phyloP scores from a whole-genome alignment of 2,329 filamentous ascomycete species.

The Epicoccum nigrum region DNA sequence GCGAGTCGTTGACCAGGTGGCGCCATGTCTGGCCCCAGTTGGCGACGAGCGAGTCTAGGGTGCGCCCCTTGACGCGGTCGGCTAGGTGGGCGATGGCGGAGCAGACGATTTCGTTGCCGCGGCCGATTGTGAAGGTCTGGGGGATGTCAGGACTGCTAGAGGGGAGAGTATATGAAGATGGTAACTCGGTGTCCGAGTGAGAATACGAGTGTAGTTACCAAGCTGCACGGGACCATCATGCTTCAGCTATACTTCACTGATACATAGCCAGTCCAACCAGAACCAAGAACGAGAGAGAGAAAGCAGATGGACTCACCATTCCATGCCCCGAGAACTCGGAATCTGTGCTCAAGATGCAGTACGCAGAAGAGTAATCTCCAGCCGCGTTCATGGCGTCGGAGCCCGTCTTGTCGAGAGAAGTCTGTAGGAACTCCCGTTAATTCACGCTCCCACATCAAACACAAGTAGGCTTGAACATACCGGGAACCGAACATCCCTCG shows the following conservation, averaged over 20 bases:
- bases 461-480: conserved; percentile 43
- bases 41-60: conserved; percentile 75
- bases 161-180: no score
- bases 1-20: conserved; percentile 87
- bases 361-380: conserved; percentile 91
- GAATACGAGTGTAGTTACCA: no score
- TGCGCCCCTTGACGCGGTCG: conserved; percentile 75
- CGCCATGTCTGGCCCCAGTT: conserved; percentile 92
- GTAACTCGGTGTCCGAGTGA: no score
- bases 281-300: no score
- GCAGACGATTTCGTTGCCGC: conserved; percentile 92
- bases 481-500: conserved; percentile 58
- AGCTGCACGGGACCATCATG: no score
- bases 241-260: no score
- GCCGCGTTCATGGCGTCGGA: conserved; percentile 97
- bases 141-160: conserved; percentile 1
- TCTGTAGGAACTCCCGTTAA: conserved; percentile 50
- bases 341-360: conserved; percentile 88
- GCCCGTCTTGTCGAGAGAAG: conserved; percentile 94
- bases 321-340: conserved; percentile 74
- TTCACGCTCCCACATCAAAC: background rate
- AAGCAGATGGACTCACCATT: conserved; percentile 63
- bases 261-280: no score
- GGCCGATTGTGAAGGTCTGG: conserved; percentile 78
- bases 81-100: conserved; percentile 79